phyloP scores from a whole-genome alignment of 768 basidiomycete genomes.

The Termitomyces sp. region DNA sequence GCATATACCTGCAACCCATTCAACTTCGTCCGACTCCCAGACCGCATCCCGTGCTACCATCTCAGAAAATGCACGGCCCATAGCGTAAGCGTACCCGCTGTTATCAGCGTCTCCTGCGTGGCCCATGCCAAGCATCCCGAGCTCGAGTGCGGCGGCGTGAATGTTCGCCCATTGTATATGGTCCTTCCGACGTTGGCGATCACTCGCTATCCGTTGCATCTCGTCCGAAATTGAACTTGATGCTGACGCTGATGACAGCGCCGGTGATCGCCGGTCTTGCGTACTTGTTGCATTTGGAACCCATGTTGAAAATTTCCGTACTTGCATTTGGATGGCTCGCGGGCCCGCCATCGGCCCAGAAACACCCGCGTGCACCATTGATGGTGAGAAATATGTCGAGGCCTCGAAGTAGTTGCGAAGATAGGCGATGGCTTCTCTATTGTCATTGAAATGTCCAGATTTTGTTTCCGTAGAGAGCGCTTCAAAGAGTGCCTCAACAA shows the following conservation, averaged over 20 bases:
- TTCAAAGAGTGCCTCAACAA: constrained; percentile 51
- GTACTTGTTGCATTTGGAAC: constrained; percentile 23
- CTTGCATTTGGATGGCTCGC: constrained; percentile 51
- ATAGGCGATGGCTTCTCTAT: constrained; percentile 32
- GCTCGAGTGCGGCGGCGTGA: constrained; percentile 58
- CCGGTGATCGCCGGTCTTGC: constrained; percentile 7
- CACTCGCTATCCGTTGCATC: constrained; percentile 56
- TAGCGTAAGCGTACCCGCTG: constrained; percentile 36
- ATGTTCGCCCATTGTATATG: constrained; percentile 65
- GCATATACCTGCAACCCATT: constrained; percentile 63
- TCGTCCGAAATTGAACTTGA: constrained; percentile 35
- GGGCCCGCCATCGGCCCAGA: constrained; percentile 51
- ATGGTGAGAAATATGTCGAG: constrained; percentile 41
- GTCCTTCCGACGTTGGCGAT: constrained; percentile 56
- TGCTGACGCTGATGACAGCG: constrained; percentile 12
- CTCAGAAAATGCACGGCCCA: constrained; percentile 46
- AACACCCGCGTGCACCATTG: constrained; percentile 47
- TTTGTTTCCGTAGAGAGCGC: constrained; percentile 36
- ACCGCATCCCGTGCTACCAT: constrained; percentile 60
- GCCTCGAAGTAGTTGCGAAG: constrained; percentile 50
- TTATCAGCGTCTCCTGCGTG: constrained; percentile 32
- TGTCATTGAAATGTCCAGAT: constrained; percentile 21
- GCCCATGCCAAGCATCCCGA: constrained; percentile 43
- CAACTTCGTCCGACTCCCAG: constrained; percentile 62
- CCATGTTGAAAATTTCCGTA: constrained; percentile 55